Evolutionary conservation across 1,284 basidiomycete genomes (phyloP), one percentile per base, ranked within the genome.

Genomic region (Trichosporon asahii): DNA sequence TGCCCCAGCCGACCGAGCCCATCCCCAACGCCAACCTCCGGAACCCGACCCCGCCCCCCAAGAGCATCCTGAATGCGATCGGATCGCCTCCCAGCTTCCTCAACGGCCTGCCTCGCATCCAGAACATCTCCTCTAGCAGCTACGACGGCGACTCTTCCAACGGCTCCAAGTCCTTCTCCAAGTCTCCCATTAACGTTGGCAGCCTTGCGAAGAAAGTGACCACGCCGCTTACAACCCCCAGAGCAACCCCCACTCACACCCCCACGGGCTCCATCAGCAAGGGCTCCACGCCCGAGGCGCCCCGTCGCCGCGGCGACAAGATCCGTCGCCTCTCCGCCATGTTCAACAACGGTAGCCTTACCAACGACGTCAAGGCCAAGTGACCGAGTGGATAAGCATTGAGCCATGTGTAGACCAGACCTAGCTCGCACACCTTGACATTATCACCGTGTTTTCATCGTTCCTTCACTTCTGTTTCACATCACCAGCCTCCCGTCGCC

Each of bases 241-340:
- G 29, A 31, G 57, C 15, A 18, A 61, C 57, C 18, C 57, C 57
- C 7, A 61, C 57, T 3, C 57, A 61, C 29, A 31, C 57, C 14
- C 57, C 57, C 18, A 31, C 27, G 9, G 57, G 57, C 27, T 61
- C 57, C 18, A 31, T 61, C 57, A 61, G 57, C 27, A 61, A 61
- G 57, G 57, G 27, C 27, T 7, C 57, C 18, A n/a, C 57, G 18
- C 57, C 57, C 18, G 57, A 61, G 18, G 27, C 29, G 18, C 57
- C 57, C 27, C 27, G 57, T 8, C 57, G 57, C 57, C 57, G 57
- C 29, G 57, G 57, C 27, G 57, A 61, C 27, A 61, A 61, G 29
- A 61, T 61, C 27, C 57, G 57, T 31, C 57, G 57, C 57, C 57
- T 61, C 27, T 61, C 57, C 29, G 57, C 57, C 29, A 31, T 61